Percentiles rank a stretch among this genome's conserved stretches.
These are phyloP conservation scores for Rhamnella rubrinervis DNA, from an alignment of 331 rosid genomes.

Conservation along the genomic window DNA sequence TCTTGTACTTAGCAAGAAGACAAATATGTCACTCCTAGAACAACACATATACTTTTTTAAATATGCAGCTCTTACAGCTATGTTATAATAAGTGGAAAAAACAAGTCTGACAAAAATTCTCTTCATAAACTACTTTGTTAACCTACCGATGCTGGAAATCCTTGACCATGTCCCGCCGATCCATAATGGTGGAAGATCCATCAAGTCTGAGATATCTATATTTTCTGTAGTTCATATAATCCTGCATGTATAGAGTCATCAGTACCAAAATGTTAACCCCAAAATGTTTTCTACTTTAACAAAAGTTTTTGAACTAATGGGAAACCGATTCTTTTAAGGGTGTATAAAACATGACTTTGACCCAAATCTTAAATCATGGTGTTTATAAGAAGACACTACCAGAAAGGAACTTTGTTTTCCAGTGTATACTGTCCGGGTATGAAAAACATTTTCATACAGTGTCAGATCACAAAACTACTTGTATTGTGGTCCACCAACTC, in stretches of 20 bases:
- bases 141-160: slow-evolving; percentile 89
- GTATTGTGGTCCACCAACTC: background rate
- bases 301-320: too few species aligned
- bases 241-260: slow-evolving; percentile 51
- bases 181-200: slow-evolving; percentile 94
- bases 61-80: too few species aligned
- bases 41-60: slow-evolving; percentile 1
- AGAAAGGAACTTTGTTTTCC: background rate
- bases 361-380: background rate
- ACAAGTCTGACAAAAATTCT: slow-evolving; percentile 10
- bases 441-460: background rate
- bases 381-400: too few species aligned
- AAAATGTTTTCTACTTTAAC: too few species aligned
- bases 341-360: background rate
- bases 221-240: slow-evolving; percentile 95
- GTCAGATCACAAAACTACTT: background rate
- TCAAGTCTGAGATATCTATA: slow-evolving; percentile 92
- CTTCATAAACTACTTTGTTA: slow-evolving; percentile 12
- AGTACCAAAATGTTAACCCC: slow-evolving; percentile 10
- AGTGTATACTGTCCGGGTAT: background rate
- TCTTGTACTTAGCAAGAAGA: slow-evolving; percentile 65
- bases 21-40: slow-evolving; percentile 77
- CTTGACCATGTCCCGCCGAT: slow-evolving; percentile 95
- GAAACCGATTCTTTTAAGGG: too few species aligned
- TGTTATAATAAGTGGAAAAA: background rate